A percentile compares a stretch with the other conserved stretches of the same genome.
Evolutionary conservation across 768 basidiomycete species (phyloP).

Genomic region (Pleurotus ostreatus): DNA sequence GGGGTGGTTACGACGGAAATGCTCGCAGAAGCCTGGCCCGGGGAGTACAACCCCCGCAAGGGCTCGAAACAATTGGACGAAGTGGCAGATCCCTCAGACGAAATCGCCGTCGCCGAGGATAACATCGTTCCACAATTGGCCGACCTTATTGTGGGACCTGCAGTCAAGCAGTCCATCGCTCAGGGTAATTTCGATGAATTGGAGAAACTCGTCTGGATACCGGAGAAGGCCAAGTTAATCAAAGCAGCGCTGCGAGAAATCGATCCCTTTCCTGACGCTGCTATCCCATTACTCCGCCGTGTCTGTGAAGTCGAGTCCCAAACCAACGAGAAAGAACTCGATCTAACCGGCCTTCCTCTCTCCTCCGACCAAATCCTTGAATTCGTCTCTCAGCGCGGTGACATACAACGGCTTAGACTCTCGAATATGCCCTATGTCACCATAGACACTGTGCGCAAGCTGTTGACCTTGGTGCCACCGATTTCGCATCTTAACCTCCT

Average conservation of each 20-base stretch:
- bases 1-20: constrained; percentile 3
- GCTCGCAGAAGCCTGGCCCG: constrained; percentile 7
- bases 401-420: constrained; percentile 19
- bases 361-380: constrained; percentile 19
- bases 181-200: constrained; percentile 18
- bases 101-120: not conserved
- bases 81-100: not conserved
- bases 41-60: not conserved
- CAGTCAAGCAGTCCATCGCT: constrained; percentile 20
- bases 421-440: constrained; percentile 22
- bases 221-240: constrained; percentile 21
- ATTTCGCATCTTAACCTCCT: constrained; percentile 23
- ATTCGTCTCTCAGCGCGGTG: constrained; percentile 5
- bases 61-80: not conserved
- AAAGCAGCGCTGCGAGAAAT: constrained; percentile 14
- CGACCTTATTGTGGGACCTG: constrained; percentile 21
- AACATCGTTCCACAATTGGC: constrained; percentile 19
- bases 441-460: constrained; percentile 15
- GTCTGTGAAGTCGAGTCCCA: constrained; percentile 12
- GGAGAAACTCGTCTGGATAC: constrained; percentile 24
- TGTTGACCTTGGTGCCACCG: constrained; percentile 17
- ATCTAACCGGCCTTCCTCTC: constrained; percentile 22
- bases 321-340: constrained; percentile 9
- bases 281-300: constrained; percentile 18
- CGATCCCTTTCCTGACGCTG: constrained; percentile 22